A percentile compares a stretch with the other conserved stretches of the same genome.
These are phyloP conservation scores for Neospermospora avenae DNA, from an alignment of 2,329 filamentous ascomycete genomes.

Conservation along the genomic window DNA sequence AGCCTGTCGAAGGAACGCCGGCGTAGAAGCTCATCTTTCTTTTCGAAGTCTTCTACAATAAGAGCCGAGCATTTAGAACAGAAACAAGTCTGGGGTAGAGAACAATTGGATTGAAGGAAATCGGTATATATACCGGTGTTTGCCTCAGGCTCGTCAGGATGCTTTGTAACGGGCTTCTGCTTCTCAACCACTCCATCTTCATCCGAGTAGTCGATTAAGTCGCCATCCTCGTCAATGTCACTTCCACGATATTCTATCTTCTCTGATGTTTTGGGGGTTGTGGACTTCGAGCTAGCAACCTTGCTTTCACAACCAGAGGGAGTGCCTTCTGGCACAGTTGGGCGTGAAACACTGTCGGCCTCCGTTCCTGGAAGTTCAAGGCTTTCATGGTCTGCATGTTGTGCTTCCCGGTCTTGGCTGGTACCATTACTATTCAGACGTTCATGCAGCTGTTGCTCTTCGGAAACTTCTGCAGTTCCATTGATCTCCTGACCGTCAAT, in stretches of 20 bases:
- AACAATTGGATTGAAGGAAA: slow-evolving; percentile 27
- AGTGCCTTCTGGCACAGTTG: neutral
- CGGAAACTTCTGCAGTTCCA: neutral
- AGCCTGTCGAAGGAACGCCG: slow-evolving; percentile 23
- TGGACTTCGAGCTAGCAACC: neutral
- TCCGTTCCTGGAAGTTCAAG: neutral
- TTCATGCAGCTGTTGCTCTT: slow-evolving; percentile 4
- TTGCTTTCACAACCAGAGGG: neutral
- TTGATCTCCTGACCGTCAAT: neutral
- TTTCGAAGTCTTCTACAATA: slow-evolving; percentile 26
- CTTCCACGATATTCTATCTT: neutral
- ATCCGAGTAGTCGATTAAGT: slow-evolving; percentile 50
- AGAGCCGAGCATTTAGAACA: slow-evolving; percentile 29
- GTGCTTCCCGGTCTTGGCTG: neutral
- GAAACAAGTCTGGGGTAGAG: slow-evolving; percentile 26
- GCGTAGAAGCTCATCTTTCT: slow-evolving; percentile 24
- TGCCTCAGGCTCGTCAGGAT: slow-evolving; percentile 14
- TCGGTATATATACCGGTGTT: slow-evolving; percentile 29
- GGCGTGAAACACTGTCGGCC: neutral
- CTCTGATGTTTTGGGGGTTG: neutral
- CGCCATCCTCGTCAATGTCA: slow-evolving; percentile 36
- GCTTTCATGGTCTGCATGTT: neutral
- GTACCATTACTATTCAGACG: neutral
- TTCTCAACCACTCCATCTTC: slow-evolving; percentile 34
- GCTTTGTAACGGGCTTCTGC: slow-evolving; percentile 5